Conservation (phyloP, 805 yeast genomes). For the Candida sithepensis region DNA sequence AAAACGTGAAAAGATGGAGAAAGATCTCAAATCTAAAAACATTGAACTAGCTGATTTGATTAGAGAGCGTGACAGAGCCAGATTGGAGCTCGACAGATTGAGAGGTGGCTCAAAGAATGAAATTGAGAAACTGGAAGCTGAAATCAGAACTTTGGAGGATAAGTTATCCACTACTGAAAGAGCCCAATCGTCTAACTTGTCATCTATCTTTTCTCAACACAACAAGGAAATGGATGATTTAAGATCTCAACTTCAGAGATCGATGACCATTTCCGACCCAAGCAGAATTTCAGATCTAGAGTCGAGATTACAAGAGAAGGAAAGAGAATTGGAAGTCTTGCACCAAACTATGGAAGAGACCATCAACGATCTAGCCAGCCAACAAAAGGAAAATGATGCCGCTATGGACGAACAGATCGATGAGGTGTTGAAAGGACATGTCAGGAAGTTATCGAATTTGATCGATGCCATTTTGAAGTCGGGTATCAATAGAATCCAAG, state of each 20-base stretch:
- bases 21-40: conserved; percentile 80
- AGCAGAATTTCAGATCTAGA: conserved; percentile 33
- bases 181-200: conserved; percentile 58
- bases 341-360: conserved; percentile 79
- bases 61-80: conserved; percentile 84
- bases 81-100: conserved; percentile 71
- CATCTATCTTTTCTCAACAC: conserved; percentile 57
- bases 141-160: conserved; percentile 56
- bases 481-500: conserved; percentile 72
- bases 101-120: conserved; percentile 64
- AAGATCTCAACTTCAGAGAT: conserved; percentile 34
- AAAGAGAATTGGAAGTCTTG: conserved; percentile 72
- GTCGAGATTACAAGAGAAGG: conserved; percentile 56
- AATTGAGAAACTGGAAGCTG: conserved; percentile 61
- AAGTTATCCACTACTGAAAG: conserved; percentile 59
- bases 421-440: conserved; percentile 43
- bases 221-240: conserved; percentile 57
- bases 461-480: conserved; percentile 70
- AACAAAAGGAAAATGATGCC: conserved; percentile 43
- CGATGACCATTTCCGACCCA: conserved; percentile 24
- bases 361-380: conserved; percentile 51
- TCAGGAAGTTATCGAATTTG: conserved; percentile 44
- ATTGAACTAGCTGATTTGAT: conserved; percentile 85
- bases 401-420: conserved; percentile 60
- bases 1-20: conserved; percentile 75